These are phyloP conservation scores for Penicillium longicatenatum DNA, from an alignment of 495 filamentous ascomycete genomes.

Conservation along the genomic window DNA sequence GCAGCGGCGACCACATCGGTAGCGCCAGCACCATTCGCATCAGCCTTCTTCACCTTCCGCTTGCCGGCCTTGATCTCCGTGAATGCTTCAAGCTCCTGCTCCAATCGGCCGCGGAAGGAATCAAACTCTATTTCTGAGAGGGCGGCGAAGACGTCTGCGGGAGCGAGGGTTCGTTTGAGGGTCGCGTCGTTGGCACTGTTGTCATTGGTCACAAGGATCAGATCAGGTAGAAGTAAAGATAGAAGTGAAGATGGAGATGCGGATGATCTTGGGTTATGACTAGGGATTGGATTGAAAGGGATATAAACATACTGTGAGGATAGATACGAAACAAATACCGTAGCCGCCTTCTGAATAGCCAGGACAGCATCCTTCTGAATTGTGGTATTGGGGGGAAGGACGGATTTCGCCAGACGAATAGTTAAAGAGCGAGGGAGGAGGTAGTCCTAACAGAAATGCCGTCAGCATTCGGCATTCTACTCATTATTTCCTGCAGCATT, in stretches of 20 bases:
- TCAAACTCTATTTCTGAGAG: conserved; percentile 83
- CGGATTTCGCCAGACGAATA: conserved; percentile 87
- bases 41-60: conserved; percentile 60
- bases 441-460: conserved; percentile 65
- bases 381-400: conserved; percentile 93
- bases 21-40: conserved; percentile 30
- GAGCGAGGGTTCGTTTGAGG: conserved; percentile 83
- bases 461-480: not conserved
- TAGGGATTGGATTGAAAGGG: not conserved
- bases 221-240: not conserved
- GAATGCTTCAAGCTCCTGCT: conserved; percentile 60
- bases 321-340: conserved; percentile 91
- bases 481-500: not conserved
- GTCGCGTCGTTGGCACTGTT: conserved; percentile 75
- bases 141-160: conserved; percentile 79
- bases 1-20: conserved; percentile 36
- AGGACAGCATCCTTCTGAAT: conserved; percentile 92
- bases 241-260: too few species aligned
- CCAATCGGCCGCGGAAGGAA: conserved; percentile 65
- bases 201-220: not conserved
- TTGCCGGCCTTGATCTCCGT: conserved; percentile 66
- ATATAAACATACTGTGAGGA: conserved; percentile 67
- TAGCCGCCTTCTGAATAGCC: conserved; percentile 89
- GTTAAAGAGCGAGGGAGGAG: conserved; percentile 93
- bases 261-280: too few species aligned